Base-by-base conservation (phyloP, 257 asterid genomes). In the Penstemon barbatus region DNA sequence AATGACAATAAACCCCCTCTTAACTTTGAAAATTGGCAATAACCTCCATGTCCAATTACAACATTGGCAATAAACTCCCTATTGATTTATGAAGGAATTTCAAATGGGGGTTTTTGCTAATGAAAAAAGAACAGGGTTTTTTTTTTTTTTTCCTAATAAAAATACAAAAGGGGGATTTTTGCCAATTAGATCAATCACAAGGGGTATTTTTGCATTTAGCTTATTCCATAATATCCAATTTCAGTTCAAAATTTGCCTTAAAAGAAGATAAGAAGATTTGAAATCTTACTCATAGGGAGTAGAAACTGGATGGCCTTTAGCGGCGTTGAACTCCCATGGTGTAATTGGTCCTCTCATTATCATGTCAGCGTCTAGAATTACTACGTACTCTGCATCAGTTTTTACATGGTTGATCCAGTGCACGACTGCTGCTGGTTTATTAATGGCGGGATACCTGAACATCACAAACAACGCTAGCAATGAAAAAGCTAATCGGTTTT, bases 321-420 rank as follows among this genome's bases (percentile, higher is more conserved):
- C 85, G n/a, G 97, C 97, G 12, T 87, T 86, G 83, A 89, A 94
- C 61, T 94, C 99, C 97, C 95, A 91, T 2, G 99, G 99, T 51
- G 96, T 88, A 56, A 94, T 86, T 70, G 97, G 87, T 80, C 89
- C 96, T 79, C 88, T 84, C 96, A 94, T 87, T 72, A 91, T 87
- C 97, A 94, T 94, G 68, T 94, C 98, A 44, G 98, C 95, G 56
- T 91, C 97, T 19, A 94, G 80, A 65, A 94, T 91, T 43, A 94
- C 92, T 49, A 94, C 76, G 78, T 83, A 94, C 64, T 94, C 98
- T 18, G 97, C 97, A 48, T 94, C 98, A n/a, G 84, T 85, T 73
- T 83, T 86, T 61, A 85, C 95, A 71, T 89, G 99, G 83, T 91
- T 89, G 55, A 94, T 77, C 99, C 99, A 94, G 71, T 94, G 99